Base-by-base conservation (phyloP, 2,329 filamentous ascomycete genomes). In the Blumeriella jaapii region DNA sequence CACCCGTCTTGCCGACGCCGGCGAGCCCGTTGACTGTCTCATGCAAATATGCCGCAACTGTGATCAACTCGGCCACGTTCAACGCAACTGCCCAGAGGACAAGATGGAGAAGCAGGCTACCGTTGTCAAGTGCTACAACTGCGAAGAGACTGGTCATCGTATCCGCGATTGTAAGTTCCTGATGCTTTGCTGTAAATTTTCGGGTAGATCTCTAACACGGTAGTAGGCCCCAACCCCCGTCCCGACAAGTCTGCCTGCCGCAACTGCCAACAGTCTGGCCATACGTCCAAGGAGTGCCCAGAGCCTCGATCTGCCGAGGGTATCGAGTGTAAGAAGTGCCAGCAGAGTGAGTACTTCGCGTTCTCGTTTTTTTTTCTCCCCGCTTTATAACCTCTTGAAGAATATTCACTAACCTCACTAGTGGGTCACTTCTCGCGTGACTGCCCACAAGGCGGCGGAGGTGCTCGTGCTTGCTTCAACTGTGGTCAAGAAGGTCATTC, bases 161-260 rank as follows among this genome's bases (percentile, higher is more conserved):
- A 59, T 77, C 33, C 74, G 79, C 33, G 78, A 85, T 46, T 85
- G 80, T 74, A 50, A 58, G 69, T 59, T 35, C 9, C n/a, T 24
- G 10, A n/a, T 13, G 14, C 8, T 4, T 27, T 16, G 6, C 16
- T 24, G 1, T 7, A 3, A 12, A n/a, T 24, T 8, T 17, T 12
- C 14, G 5, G 11, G 22, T 25, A 17, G 16, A 24, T 12, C 14
- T 14, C 23, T 31, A 7, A 29, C 13, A 27, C 9, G 20, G 17
- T 8, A 18, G 5, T 3, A 28, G 72, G 74, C 49, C 65, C 70
- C 3, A 57, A 62, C n/a, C 69, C 72, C 15, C 71, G 79, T 31
- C 59, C 72, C 18, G 71, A 80, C 60, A 74, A 64, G 38, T 76
- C 69, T 45, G 74, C 72, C 6, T 82, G 78, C 67, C 72, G 68